phyloP scores from a whole-genome alignment of 2,329 filamentous ascomycete species.

The Cladorrhinum sp. region DNA sequence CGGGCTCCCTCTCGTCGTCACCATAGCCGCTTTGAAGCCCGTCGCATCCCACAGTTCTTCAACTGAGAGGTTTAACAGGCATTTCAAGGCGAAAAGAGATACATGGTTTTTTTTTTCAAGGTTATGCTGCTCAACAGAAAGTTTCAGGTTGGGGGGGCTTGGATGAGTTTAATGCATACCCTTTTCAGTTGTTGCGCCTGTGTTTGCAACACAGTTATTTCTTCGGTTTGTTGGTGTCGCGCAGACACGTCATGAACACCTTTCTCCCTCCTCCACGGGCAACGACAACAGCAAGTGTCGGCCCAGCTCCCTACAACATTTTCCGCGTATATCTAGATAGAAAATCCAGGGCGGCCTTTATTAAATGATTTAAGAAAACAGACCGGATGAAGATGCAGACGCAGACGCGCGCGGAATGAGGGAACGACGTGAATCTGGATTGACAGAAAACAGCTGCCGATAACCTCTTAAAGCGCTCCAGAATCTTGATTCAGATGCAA shows the following conservation, averaged over 20 bases:
- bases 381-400: neutral
- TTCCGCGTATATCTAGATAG: conserved; percentile 12
- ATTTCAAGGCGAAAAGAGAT: conserved; percentile 8
- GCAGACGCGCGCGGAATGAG: neutral
- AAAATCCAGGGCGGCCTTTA: conserved; percentile 6
- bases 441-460: conserved; percentile 6
- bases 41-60: conserved; percentile 25
- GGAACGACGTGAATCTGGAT: conserved; percentile 1
- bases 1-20: conserved; percentile 11
- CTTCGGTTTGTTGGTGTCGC: conserved; percentile 4
- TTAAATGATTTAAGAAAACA: conserved; percentile 9
- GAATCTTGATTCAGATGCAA: conserved; percentile 2
- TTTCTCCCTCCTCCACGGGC: conserved; percentile 3
- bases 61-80: conserved; percentile 19
- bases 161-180: conserved; percentile 11
- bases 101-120: neutral
- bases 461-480: conserved; percentile 4
- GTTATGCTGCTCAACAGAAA: neutral
- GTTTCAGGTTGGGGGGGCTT: conserved; percentile 2
- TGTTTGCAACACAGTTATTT: conserved; percentile 5
- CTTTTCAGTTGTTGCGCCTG: conserved; percentile 5
- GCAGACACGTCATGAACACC: conserved; percentile 7
- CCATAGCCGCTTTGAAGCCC: conserved; percentile 14
- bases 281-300: conserved; percentile 1
- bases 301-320: conserved; percentile 9